Base-by-base conservation (phyloP, 176 grass and related monocot species). In the Dactylis glomerata region DNA sequence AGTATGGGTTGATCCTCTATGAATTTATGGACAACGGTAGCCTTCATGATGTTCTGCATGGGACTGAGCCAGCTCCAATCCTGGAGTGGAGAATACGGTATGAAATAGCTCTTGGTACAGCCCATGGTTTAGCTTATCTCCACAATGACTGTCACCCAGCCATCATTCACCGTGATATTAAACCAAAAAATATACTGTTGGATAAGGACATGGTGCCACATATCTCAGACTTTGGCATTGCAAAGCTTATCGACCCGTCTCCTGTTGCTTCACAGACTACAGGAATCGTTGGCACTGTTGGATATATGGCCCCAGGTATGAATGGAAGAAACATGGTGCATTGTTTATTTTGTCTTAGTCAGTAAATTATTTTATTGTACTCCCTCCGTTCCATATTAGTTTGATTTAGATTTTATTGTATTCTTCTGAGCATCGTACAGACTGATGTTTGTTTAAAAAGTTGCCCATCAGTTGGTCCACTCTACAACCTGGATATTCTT, bases 171-270 rank as follows among this genome's bases (percentile, higher is more conserved):
- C 76, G 92, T 20, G 95, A 95, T 68, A 95, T 98, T 20, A 98
- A 98, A 81, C 89, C 91, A 0, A 95, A 81, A 26, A 98, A 98
- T 86, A 98, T 98, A 85, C 82, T 98, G 83, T 32, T 98, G 64
- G 81, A 95, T 82, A 83, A 83, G 40, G 85, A 92, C 26, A 91
- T 89, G 92, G 91, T 88, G 73, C 87, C 95, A 4, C 90, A 93
- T 76, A 95, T 97, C 38, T 95, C 95, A 47, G 95, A 97, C 86
- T 97, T 97, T 88, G 95, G 95, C 75, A 91, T 92, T 51, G 95
- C 94, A 41, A 97, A 91, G 75, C 73, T 96, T 24, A 80, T 97
- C 36, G 83, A 90, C 52, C 82, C 84, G n/a, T 77, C 77, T 76
- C 82, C 90, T 70, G 78, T 52, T 82, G 80, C 87, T 36, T 17